Base-by-base conservation (phyloP, 148 eudicot species). In the Cornus florida region DNA sequence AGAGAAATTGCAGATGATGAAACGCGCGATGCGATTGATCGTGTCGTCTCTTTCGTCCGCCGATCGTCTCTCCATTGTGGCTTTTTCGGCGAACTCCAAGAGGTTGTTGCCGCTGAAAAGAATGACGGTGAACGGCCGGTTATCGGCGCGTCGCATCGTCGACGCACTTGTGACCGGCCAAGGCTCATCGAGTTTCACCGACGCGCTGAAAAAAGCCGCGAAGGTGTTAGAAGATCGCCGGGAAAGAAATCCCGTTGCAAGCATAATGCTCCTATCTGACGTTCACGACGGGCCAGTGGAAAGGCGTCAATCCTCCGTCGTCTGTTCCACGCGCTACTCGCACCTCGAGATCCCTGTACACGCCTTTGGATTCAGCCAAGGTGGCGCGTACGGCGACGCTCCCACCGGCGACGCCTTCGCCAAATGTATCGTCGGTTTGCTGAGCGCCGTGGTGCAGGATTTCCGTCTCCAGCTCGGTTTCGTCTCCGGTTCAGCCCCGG, bases 51-150 rank as follows among this genome's bases (percentile, higher is more conserved):
- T 95, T 33, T 84, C 93, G 6, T 78, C 97, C 0, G 74, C 84
- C n/a, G 99, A 95, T 78, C 92, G 99, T 4, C 79, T 95, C 14
- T 93, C 99, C 1, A 86, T 95, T 67, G 97, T 95, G 7, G 93
- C 89, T 0, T 95, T 90, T 74, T 90, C 94, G 3, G 78, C 90
- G 2, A 67, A 77, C 6, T 89, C 99, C 1, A 90, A 90, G 72
- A 82, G 99, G 35, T 65, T 95, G 17, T 78, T 93, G 32, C 92
- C 94, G 12, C 78, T 95, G 7, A 77, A 90, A 7, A 82, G 97
- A 17, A 95, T 95, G 99, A 92, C 92, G 6, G 72, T 93, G 0
- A 77, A 80, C 0, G 99, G 99, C 11, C 79, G 83, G 16, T 78
- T 93, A 31, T 86, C 93, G 16, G 97, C 92, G 2, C 85, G 99